Percentiles rank a stretch among this genome's conserved stretches.
phyloP scores from a whole-genome alignment of 2,329 filamentous ascomycete species.

The Niveomyces coronatus region DNA sequence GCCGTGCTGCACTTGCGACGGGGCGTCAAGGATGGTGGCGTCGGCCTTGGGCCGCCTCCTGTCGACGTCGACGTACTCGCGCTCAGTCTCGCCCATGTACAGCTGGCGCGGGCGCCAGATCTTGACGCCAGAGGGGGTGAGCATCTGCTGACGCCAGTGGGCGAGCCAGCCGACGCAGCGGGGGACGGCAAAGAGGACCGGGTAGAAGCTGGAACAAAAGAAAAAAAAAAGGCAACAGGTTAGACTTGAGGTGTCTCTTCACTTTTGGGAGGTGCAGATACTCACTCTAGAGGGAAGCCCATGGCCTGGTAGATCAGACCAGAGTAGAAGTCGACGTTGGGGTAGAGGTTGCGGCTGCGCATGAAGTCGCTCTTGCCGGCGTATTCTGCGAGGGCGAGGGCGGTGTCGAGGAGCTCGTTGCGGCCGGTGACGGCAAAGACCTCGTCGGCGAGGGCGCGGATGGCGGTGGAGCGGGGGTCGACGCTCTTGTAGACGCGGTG shows the following conservation, averaged over 20 bases:
- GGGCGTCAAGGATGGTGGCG: slow-evolving; percentile 24
- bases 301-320: slow-evolving; percentile 42
- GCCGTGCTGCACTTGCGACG: slow-evolving; percentile 27
- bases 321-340: slow-evolving; percentile 43
- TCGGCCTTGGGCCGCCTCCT: slow-evolving; percentile 23
- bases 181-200: slow-evolving; percentile 39
- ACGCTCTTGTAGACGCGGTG: slow-evolving; percentile 45
- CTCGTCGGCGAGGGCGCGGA: slow-evolving; percentile 37
- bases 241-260: too few species aligned
- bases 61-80: slow-evolving; percentile 31
- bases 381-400: slow-evolving; percentile 34
- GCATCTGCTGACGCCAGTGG: slow-evolving; percentile 41
- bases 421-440: slow-evolving; percentile 40
- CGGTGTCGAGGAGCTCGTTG: slow-evolving; percentile 41
- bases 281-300: slow-evolving; percentile 38
- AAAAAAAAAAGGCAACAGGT: background rate
- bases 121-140: slow-evolving; percentile 35
- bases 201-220: slow-evolving; percentile 30
- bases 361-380: slow-evolving; percentile 37
- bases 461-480: slow-evolving; percentile 41
- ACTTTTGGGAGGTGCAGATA: background rate
- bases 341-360: slow-evolving; percentile 37
- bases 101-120: slow-evolving; percentile 40
- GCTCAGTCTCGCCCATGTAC: slow-evolving; percentile 33
- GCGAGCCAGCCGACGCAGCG: slow-evolving; percentile 41